These are phyloP conservation scores for Trichoderma aggressivum DNA, from an alignment of 2,329 filamentous ascomycete genomes.

Conservation along the genomic window DNA sequence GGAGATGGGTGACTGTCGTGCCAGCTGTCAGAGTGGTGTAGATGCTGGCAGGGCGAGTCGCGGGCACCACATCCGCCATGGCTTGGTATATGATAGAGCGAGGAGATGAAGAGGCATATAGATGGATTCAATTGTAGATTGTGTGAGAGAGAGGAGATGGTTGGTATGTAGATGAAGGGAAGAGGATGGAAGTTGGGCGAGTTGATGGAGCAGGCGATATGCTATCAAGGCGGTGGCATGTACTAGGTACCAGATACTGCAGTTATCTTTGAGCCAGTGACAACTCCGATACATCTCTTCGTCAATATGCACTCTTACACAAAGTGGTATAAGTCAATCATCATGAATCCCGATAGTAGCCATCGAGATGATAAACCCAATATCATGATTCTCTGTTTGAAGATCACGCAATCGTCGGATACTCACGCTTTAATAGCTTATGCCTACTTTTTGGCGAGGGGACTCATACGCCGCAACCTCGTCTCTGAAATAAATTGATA, in stretches of 20 bases:
- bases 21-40: neutral
- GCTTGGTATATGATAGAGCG: neutral
- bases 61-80: neutral
- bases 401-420: neutral
- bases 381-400: neutral
- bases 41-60: neutral
- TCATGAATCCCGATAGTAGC: neutral
- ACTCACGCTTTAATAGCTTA: neutral
- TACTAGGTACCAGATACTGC: neutral
- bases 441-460: neutral
- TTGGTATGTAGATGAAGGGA: neutral
- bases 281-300: neutral
- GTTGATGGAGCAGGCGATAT: neutral
- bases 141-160: neutral
- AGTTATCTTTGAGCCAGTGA: neutral
- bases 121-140: neutral
- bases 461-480: neutral
- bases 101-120: neutral
- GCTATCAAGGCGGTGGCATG: neutral
- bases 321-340: neutral
- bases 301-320: neutral
- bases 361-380: neutral
- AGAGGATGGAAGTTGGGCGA: neutral
- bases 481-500: neutral
- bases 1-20: neutral